A percentile compares a stretch with the other conserved stretches of the same genome.
These are phyloP conservation scores for Verticillium longisporum DNA, from an alignment of 2,329 filamentous ascomycete species.

Conservation along the genomic window DNA sequence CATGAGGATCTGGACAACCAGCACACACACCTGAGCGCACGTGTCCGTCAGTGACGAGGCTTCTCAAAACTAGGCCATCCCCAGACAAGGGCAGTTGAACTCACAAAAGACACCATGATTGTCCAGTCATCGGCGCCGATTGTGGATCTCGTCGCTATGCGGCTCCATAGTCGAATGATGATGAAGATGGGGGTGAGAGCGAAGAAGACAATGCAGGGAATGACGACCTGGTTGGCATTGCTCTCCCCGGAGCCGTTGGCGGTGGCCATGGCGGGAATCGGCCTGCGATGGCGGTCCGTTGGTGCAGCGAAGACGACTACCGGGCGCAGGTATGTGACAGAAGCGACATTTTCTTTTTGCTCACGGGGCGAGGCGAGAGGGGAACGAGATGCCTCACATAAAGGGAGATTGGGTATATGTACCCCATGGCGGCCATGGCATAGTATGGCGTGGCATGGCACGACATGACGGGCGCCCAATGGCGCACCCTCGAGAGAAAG, in stretches of 20 bases:
- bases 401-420: neutral
- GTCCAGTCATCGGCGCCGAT: slow-evolving; percentile 35
- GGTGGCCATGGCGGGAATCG: slow-evolving; percentile 13
- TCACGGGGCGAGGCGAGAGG: too few relatives aligned
- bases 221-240: slow-evolving; percentile 28
- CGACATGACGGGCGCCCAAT: neutral
- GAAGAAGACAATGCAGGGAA: slow-evolving; percentile 35
- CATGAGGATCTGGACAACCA: slow-evolving; percentile 29
- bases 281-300: neutral
- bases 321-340: too few relatives aligned
- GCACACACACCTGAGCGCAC: slow-evolving; percentile 22
- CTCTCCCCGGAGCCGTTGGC: slow-evolving; percentile 23
- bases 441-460: neutral
- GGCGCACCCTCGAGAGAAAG: neutral
- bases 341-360: too few relatives aligned
- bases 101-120: slow-evolving; percentile 33
- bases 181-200: slow-evolving; percentile 32
- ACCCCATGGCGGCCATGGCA: neutral
- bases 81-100: slow-evolving; percentile 3
- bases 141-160: slow-evolving; percentile 26
- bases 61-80: neutral
- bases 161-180: slow-evolving; percentile 29
- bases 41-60: neutral
- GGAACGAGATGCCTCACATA: neutral
- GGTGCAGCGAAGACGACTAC: neutral